phyloP scores from a whole-genome alignment of 169 alveolate genomes.

The Cryptosporidium baileyi region DNA sequence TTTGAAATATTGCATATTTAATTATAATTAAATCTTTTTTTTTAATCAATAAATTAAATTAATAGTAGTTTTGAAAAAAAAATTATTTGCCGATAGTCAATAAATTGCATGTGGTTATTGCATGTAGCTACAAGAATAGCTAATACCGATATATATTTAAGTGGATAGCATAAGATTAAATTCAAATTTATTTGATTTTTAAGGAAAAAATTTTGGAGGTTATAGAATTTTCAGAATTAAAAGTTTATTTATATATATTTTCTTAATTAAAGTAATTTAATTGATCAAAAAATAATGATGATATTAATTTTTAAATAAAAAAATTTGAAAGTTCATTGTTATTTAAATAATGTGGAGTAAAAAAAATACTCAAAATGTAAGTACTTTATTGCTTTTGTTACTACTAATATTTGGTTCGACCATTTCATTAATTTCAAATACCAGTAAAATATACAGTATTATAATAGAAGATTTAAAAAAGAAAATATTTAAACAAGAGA shows the following conservation, averaged over 20 bases:
- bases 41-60: no score
- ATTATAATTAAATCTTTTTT: no score
- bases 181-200: no score
- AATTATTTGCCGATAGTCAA: no score
- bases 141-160: conserved; percentile 1
- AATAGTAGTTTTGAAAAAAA: no score
- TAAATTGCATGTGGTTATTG: conserved; percentile 3
- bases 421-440: conserved; percentile 38
- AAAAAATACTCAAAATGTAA: not conserved
- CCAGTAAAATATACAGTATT: conserved; percentile 52
- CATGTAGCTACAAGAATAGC: not conserved
- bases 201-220: no score
- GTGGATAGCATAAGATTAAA: conserved; percentile 13
- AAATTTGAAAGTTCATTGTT: not conserved
- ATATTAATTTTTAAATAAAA: not conserved
- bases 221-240: not conserved
- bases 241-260: not conserved
- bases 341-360: conserved; percentile 6
- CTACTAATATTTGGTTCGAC: conserved; percentile 32
- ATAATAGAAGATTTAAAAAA: conserved; percentile 54
- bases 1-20: no score
- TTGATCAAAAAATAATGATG: not conserved
- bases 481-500: conserved; percentile 28
- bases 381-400: not conserved
- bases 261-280: not conserved